Evolutionary conservation across 306 rosid genomes (phyloP).

Genomic region (Mucuna pruriens): DNA sequence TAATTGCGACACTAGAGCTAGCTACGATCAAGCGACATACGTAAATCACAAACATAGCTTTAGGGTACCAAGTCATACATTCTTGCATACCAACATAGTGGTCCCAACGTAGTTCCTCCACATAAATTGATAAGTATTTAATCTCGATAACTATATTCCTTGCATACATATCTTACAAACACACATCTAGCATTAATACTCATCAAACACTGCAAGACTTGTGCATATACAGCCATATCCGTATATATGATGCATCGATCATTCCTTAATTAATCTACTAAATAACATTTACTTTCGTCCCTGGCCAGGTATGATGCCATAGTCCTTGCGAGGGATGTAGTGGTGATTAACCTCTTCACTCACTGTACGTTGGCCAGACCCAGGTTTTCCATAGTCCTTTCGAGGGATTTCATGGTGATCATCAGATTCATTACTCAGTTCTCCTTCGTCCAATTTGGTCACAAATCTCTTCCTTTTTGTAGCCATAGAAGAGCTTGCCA

Average conservation of each 20-base stretch:
- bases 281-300: background rate
- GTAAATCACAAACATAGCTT: background rate
- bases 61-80: background rate
- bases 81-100: background rate
- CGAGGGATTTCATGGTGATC: conserved; percentile 39
- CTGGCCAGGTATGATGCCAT: background rate
- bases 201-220: background rate
- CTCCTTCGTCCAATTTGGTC: background rate
- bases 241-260: background rate
- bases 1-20: background rate
- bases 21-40: background rate
- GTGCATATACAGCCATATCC: background rate
- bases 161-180: background rate
- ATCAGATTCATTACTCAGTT: background rate
- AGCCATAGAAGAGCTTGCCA: conserved; percentile 33
- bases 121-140: background rate
- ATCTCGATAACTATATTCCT: background rate
- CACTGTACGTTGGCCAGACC: background rate
- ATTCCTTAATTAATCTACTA: too few relatives aligned
- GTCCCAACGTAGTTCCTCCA: background rate
- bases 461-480: background rate
- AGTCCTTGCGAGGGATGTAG: conserved; percentile 36
- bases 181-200: background rate
- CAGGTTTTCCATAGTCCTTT: conserved; percentile 17
- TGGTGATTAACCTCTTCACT: conserved; percentile 39